Evolutionary conservation across 805 yeast species (phyloP).

Genomic region (Candida anglica): DNA sequence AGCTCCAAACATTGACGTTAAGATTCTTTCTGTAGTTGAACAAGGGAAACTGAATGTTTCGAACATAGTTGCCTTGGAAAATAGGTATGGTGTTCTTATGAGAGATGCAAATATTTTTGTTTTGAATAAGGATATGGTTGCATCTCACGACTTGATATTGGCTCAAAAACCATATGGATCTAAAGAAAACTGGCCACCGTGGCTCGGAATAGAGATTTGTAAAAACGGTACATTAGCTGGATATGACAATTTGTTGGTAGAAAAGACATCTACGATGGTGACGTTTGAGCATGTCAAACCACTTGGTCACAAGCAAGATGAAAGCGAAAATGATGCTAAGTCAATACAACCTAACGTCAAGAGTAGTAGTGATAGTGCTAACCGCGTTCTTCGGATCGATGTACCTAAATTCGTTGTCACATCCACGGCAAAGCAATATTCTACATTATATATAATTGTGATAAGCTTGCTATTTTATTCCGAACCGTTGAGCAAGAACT

Average conservation of each 20-base stretch:
- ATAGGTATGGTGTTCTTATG: slow-evolving; percentile 65
- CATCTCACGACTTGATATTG: slow-evolving; percentile 36
- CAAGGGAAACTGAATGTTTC: slow-evolving; percentile 25
- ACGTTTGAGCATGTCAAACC: slow-evolving; percentile 47
- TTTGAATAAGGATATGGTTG: slow-evolving; percentile 42
- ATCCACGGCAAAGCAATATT: slow-evolving; percentile 73
- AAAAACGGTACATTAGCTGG: slow-evolving; percentile 37
- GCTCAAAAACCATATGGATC: slow-evolving; percentile 60
- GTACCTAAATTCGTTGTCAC: slow-evolving; percentile 65
- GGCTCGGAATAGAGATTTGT: slow-evolving; percentile 74
- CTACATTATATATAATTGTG: slow-evolving; percentile 57
- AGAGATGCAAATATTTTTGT: slow-evolving; percentile 71
- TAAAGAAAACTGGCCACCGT: slow-evolving; percentile 75
- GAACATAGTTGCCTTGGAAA: slow-evolving; percentile 45
- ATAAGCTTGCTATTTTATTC: slow-evolving; percentile 64
- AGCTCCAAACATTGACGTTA: slow-evolving; percentile 66
- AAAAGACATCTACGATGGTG: slow-evolving; percentile 59
- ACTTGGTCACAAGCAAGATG: slow-evolving; percentile 12
- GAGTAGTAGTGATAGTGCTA: background rate
- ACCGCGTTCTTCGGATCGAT: too few species aligned
- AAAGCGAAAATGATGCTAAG: slow-evolving; percentile 14
- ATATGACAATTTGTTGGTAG: slow-evolving; percentile 50
- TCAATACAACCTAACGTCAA: slow-evolving; percentile 2
- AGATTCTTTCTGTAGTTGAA: slow-evolving; percentile 62
- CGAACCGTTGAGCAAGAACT: slow-evolving; percentile 62